These are phyloP conservation scores for Apophysomyces trapeziformis DNA, from an alignment of 371 early-diverging fungal genomes.

Conservation along the genomic window DNA sequence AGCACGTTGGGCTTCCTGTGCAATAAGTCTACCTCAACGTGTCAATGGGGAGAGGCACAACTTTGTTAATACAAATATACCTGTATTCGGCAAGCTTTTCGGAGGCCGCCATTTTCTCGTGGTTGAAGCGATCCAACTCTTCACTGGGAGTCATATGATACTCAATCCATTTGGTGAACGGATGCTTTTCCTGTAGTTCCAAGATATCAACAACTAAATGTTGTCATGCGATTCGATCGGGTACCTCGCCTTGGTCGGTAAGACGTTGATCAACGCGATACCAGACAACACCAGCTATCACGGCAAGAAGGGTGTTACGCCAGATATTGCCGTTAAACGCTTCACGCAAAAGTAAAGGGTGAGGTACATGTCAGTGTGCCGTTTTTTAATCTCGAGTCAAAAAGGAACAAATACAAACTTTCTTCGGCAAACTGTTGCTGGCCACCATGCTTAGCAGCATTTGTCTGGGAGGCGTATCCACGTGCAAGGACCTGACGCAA, in stretches of 20 bases:
- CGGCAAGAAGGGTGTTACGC: constrained; percentile 46
- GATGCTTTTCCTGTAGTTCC: constrained; percentile 43
- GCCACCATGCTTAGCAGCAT: constrained; percentile 23
- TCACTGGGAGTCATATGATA: constrained; percentile 41
- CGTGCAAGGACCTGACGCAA: constrained; percentile 11
- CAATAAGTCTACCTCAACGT: constrained; percentile 33
- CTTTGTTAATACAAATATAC: constrained; percentile 24
- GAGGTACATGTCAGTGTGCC: neutral
- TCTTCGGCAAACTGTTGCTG: constrained; percentile 29
- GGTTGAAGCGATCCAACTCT: constrained; percentile 37
- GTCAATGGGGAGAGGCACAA: neutral
- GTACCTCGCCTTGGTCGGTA: constrained; percentile 29
- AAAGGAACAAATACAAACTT: constrained; percentile 19
- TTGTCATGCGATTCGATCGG: neutral
- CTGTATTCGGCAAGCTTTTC: constrained; percentile 45
- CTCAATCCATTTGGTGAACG: constrained; percentile 52
- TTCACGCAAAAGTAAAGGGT: constrained; percentile 12
- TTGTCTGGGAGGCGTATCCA: constrained; percentile 22
- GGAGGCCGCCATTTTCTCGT: constrained; percentile 32
- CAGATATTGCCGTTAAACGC: constrained; percentile 45
- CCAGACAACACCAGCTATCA: constrained; percentile 47
- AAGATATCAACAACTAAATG: neutral
- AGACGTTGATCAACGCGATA: constrained; percentile 37
- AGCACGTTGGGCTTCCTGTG: constrained; percentile 50
- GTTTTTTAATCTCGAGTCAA: neutral